Evolutionary conservation across 768 basidiomycete species (phyloP), one percentile per base, ranked within the genome.

Genomic region (Leccinum disarticulatum): DNA sequence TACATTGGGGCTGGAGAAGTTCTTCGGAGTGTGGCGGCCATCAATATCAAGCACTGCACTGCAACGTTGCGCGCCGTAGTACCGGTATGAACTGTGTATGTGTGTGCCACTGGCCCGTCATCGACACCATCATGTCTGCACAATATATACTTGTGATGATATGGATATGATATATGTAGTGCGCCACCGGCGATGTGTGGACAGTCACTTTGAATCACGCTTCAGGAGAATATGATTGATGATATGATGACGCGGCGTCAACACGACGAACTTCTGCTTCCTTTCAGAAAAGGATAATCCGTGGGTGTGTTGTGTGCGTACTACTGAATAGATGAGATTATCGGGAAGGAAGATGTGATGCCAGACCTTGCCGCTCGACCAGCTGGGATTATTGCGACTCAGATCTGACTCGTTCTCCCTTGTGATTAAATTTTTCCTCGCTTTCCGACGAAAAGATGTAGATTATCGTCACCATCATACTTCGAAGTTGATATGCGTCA

Each of bases 111-210:
- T 46, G 43, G 11, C 43, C 15, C 43, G 43, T 46, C 43, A 46
- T 35, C 33, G 13, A 35, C 33, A 35, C 5, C 13, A 33, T 46
- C 43, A 46, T 19, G 43, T 10, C 43, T 46, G 17, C 43, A 46
- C 43, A 46, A 46, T 46, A 46, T 46, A 19, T 14, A 46, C 43
- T 19, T 22, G 10, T 46, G 11, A 6, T 46, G 43, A 13, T 46
- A 19, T 43, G 41, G 41, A 10, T 5, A 43, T 43, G 41, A 43
- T 43, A 46, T 46, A 46, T 57, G 61, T 61, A 55, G 61, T 52
- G 59, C 59, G 58, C 61, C 66, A 68, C 59, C 51, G 52, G 50
- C 49, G 57, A 35, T 54, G 56, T 61, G 66, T 38, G 9, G 41
- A 11, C 41, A 11, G n/a, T 46, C 43, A 46, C 43, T 19, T 46